phyloP scores from a whole-genome alignment of 2,329 filamentous ascomycete species.

The Sporothrix globosa region DNA sequence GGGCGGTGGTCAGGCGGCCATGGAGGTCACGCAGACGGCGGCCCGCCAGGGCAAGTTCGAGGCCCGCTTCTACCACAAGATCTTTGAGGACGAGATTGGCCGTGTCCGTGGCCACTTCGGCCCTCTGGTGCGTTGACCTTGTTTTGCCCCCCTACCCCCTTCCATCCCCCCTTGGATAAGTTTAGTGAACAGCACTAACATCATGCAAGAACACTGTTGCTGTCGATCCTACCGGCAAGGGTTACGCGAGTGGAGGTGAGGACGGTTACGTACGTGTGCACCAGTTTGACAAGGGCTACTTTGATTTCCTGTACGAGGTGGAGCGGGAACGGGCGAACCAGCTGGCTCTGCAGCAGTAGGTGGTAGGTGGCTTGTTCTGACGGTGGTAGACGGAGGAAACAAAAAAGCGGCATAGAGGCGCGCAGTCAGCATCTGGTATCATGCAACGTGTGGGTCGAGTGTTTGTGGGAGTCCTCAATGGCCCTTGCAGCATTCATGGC shows the following conservation, averaged over 20 bases:
- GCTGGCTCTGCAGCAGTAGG: slow-evolving; percentile 39
- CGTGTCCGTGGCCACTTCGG: slow-evolving; percentile 97
- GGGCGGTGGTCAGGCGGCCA: slow-evolving; percentile 95
- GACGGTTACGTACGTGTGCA: slow-evolving; percentile 98
- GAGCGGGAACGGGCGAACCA: slow-evolving; percentile 75
- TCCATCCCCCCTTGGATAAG: not conserved
- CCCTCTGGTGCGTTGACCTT: slow-evolving; percentile 61
- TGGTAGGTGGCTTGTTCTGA: not conserved
- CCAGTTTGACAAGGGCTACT: slow-evolving; percentile 98
- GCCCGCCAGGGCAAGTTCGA: slow-evolving; percentile 98
- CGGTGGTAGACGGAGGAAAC: not conserved
- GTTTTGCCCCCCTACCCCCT: too few species aligned
- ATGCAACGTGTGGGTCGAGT: slow-evolving; percentile 33
- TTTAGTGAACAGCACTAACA: slow-evolving; percentile 11
- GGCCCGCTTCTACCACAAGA: slow-evolving; percentile 98
- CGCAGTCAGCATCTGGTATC: slow-evolving; percentile 19
- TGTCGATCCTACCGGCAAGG: slow-evolving; percentile 84
- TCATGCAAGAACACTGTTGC: slow-evolving; percentile 78
- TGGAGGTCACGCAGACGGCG: slow-evolving; percentile 96
- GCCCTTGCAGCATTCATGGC: slow-evolving; percentile 33
- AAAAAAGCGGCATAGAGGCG: slow-evolving; percentile 16
- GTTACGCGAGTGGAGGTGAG: slow-evolving; percentile 94
- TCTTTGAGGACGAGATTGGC: slow-evolving; percentile 98
- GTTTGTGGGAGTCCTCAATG: slow-evolving; percentile 28
- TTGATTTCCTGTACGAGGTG: slow-evolving; percentile 98